Base-by-base conservation (phyloP, 768 basidiomycete species). In the Tylopilus vinaceipallidus region DNA sequence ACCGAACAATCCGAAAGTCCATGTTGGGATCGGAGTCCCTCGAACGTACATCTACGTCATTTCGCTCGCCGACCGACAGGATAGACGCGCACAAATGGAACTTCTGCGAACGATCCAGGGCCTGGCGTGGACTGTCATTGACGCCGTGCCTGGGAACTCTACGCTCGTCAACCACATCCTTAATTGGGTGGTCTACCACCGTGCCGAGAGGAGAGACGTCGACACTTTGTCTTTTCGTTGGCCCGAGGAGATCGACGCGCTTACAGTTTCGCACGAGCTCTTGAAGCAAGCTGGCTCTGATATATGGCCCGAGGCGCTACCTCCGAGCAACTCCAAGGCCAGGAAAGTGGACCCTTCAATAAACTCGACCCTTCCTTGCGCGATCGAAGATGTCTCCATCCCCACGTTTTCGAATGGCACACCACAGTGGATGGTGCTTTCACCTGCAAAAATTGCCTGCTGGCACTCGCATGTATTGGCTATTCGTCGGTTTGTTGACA, bases 381-480 rank as follows among this genome's bases (percentile, higher is more conserved):
- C 80, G 32, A 68, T 57, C 13, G 55, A 72, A 36, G 71, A 82
- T 55, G 65, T 71, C 53, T 61, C 63, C 14, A 58, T 77, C 16
- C 52, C 65, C 0, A 55, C 66, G 8, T 77, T 73, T 53, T 59
- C 53, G 32, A 56, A 70, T 13, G 54, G 54, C 1, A 61, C 79
- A 7, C 77, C 77, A 3, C 67, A 72, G 20, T 72, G 80, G 62
- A 71, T 73, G 62, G 53, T 81, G 26, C 77, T 90, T 42, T 82
- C 83, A 1, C 70, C 73, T 23, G 75, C 76, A 16, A 80, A 84
- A 45, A 63, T 88, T 30, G 84, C 86, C 11, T 88, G 85, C 65
- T 88, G 84, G 84, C 70, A 81, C 57, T 88, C 86, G 1, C 87
- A 89, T 62, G 52, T 82, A 11, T 73, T 69, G 26, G 71, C 76